Percentiles rank a stretch among this genome's conserved stretches.
Evolutionary conservation across 2,329 filamentous ascomycete genomes (phyloP).

Genomic region (Aspergillus candidus): DNA sequence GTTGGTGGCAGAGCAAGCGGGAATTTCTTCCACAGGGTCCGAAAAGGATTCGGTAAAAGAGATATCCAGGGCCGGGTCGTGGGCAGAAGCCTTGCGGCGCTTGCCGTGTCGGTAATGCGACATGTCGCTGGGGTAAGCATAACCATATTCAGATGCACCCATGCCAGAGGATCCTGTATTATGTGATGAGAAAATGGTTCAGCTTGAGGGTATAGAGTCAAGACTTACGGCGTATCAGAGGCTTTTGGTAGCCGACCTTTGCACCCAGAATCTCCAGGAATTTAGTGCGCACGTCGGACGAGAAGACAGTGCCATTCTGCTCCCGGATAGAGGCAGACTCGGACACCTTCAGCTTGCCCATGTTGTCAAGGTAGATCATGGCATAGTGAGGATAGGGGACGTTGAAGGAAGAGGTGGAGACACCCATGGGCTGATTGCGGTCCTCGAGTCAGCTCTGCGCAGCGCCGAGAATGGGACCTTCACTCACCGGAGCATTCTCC

Average conservation of each 20-base stretch:
- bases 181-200: constrained; percentile 1
- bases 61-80: constrained; percentile 12
- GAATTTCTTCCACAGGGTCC: constrained; percentile 20
- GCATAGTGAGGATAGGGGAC: constrained; percentile 31
- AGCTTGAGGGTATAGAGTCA: background rate
- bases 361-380: constrained; percentile 32
- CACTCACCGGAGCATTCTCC: constrained; percentile 27
- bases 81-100: constrained; percentile 22
- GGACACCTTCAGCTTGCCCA: constrained; percentile 27
- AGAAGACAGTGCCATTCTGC: constrained; percentile 27
- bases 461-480: background rate
- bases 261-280: constrained; percentile 31
- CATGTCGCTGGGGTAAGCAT: constrained; percentile 9
- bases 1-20: constrained; percentile 16
- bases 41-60: constrained; percentile 16
- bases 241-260: constrained; percentile 24
- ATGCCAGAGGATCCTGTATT: constrained; percentile 9
- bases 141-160: constrained; percentile 14
- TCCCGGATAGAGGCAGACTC: constrained; percentile 30
- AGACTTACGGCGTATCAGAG: constrained; percentile 24
- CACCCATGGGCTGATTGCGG: constrained; percentile 22
- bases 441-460: background rate
- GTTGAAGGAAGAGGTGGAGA: constrained; percentile 19
- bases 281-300: constrained; percentile 28
- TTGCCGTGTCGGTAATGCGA: constrained; percentile 21